Evolutionary conservation across 352 stramenopile genomes (phyloP), one percentile per base, ranked within the genome.

Genomic region (Pythium brachiatum): DNA sequence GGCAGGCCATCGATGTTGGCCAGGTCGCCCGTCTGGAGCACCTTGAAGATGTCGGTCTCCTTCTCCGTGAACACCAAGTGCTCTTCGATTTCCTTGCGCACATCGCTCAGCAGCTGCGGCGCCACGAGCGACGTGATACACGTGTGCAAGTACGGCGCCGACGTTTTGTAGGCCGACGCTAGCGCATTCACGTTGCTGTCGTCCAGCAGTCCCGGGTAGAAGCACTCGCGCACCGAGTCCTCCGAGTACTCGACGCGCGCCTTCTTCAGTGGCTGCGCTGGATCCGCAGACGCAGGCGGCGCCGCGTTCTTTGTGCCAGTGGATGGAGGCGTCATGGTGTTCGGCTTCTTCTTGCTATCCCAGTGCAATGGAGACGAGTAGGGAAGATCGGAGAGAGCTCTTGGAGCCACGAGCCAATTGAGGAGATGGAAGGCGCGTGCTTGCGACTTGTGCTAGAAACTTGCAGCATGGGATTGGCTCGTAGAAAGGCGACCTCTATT

Each of bases 31-130:
- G 80, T 94, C 74, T 98, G 92, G 66, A 97, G 97, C 21, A 98
- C 74, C 51, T 95, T 94, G 72, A 96, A 98, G 6, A 98, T 74
- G 76, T 98, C 92, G 11, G 86, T 96, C 72, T 98, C 92, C 69
- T 98, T 98, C 67, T 96, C 96, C 41, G 88, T 97, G 13, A 92
- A 88, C 70, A 89, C 88, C 46, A 89, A 79, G 70, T 94, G 79
- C 44, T 75, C 56, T 39, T 93, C 90, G 41, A 94, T 79, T 76
- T 97, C 84, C 12, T 74, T 67, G 53, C 89, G 75, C 46, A 95
- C 74, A 23, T 75, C 54, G 26, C 58, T 50, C 48, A 60, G 52
- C 57, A 77, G 51, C 62, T 64, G n/a, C 26, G 58, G 57, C 29
- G 50, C 54, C 57, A 67, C 56, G 18, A 72, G 64, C 57, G 64